Conservation (phyloP, 2,329 filamentous ascomycete genomes). For the Neurospora sp. region DNA sequence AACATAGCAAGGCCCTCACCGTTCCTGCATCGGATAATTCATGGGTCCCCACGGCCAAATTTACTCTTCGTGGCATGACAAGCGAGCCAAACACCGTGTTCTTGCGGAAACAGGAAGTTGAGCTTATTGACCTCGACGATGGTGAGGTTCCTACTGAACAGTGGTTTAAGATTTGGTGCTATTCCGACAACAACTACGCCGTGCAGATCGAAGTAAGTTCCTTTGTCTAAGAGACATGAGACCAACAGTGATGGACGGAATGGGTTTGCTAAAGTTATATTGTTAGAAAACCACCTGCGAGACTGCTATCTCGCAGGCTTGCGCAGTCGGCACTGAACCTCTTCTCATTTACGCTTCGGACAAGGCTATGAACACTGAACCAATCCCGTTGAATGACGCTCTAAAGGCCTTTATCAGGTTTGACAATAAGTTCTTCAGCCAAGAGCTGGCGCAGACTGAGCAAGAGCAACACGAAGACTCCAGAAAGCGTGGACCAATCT, state of each 20-base stretch:
- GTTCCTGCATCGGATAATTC: conserved; percentile 12
- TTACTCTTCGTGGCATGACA: conserved; percentile 23
- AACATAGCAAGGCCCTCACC: conserved; percentile 11
- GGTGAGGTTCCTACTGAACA: conserved; percentile 11
- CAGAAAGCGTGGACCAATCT: conserved; percentile 18
- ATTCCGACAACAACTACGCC: conserved; percentile 5
- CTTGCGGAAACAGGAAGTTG: conserved; percentile 17
- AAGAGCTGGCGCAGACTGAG: conserved; percentile 19
- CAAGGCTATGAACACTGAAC: conserved; percentile 17
- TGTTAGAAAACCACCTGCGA: conserved; percentile 10
- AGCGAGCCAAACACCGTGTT: conserved; percentile 19
- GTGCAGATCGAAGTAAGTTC: conserved; percentile 12
- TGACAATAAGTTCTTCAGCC: conserved; percentile 26
- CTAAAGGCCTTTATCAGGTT: conserved; percentile 24
- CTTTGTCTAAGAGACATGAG: background rate
- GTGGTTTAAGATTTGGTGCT: conserved; percentile 22
- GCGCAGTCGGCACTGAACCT: conserved; percentile 11
- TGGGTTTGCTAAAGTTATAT: background rate
- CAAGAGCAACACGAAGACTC: conserved; percentile 10
- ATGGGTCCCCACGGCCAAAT: conserved; percentile 21
- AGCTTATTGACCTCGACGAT: conserved; percentile 13
- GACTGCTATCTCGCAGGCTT: conserved; percentile 13
- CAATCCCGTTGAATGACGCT: conserved; percentile 17
- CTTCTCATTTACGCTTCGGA: conserved; percentile 24
- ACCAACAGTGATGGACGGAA: background rate